Base-by-base conservation (phyloP, 768 basidiomycete species). In the Auriscalpium orientale region DNA sequence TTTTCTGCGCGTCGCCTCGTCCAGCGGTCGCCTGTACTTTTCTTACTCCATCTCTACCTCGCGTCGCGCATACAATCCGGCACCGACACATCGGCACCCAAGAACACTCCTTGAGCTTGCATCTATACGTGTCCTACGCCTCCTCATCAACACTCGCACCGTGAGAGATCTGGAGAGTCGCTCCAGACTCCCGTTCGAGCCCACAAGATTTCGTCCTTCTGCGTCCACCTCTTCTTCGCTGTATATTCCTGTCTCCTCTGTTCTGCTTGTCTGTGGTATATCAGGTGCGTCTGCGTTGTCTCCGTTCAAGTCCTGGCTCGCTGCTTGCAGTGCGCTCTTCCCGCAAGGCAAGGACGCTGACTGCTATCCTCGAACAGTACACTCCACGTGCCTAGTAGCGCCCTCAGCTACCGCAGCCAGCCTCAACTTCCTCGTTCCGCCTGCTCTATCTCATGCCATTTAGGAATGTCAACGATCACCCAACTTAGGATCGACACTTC, bases 401-500 rank as follows among this genome's bases (percentile, higher is more conserved):
- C 53, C 20, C 15, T 44, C 55, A 40, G 8, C 33, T 36, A 48
- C 37, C 44, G 33, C 44, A 40, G 21, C 45, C 38, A 46, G 47
- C 12, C 34, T 51, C 33, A 53, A 47, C 45, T 33, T 48, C 36
- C 56, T 33, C 56, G 36, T 44, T 34, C 34, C 28, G 28, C 43
- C 47, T 56, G 56, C 61, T 60, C 58, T 28, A 51, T 56, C 49
- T 55, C 61, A 62, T 62, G 61, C 40, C 47, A 55, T 55, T 46
- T 55, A 16, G 53, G 43, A 50, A 48, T 53, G 20, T 68, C 68
- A 67, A 64, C 66, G 37, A 55, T 65, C 50, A 35, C 65, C 44
- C 63, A 58, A 37, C 70, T 72, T 46, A 63, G 62, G 35, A 72
- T 72, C 59, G 70, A 71, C 54, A 72, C 70, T 35, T 68, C 68